Percentiles rank a stretch among this genome's conserved stretches.
phyloP scores from a whole-genome alignment of 768 basidiomycete species.

The Boletus fagicola region DNA sequence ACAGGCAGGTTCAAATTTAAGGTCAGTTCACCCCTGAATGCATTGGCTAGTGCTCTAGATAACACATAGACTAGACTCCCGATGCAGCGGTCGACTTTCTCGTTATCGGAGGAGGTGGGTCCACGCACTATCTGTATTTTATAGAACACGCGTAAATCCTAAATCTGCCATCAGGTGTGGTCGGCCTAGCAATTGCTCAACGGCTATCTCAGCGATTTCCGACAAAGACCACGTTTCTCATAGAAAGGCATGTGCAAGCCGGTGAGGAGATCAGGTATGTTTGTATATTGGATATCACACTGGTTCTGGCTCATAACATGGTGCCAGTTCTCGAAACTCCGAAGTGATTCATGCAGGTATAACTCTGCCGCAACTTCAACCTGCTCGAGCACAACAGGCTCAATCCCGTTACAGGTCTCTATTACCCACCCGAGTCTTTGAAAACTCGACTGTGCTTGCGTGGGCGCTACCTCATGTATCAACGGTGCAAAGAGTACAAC shows the following conservation, averaged over 20 bases:
- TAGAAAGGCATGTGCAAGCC: conserved; percentile 71
- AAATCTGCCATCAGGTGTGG: conserved; percentile 51
- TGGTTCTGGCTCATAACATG: background rate
- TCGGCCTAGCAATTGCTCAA: conserved; percentile 85
- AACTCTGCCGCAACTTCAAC: background rate
- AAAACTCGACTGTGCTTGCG: conserved; percentile 86
- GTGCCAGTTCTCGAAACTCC: conserved; percentile 79
- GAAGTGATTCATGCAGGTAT: conserved; percentile 92
- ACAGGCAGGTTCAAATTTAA: conserved; percentile 59
- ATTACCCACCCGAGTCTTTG: conserved; percentile 79
- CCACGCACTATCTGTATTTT: background rate
- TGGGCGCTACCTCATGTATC: conserved; percentile 82
- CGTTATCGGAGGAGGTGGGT: conserved; percentile 80
- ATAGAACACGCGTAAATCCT: background rate
- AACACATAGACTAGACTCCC: conserved; percentile 45
- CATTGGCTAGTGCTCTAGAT: background rate
- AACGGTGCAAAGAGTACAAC: conserved; percentile 58
- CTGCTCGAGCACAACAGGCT: background rate
- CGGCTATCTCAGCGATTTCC: conserved; percentile 64
- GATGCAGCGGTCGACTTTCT: conserved; percentile 77
- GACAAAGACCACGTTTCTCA: conserved; percentile 68
- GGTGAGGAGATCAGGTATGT: conserved; percentile 85
- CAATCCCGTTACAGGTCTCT: conserved; percentile 53
- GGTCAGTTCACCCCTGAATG: conserved; percentile 34
- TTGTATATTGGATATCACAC: background rate